A percentile compares a stretch with the other conserved stretches of the same genome.
Evolutionary conservation across 495 filamentous ascomycete species (phyloP).

Genomic region (Trichoderma orchidacearum): DNA sequence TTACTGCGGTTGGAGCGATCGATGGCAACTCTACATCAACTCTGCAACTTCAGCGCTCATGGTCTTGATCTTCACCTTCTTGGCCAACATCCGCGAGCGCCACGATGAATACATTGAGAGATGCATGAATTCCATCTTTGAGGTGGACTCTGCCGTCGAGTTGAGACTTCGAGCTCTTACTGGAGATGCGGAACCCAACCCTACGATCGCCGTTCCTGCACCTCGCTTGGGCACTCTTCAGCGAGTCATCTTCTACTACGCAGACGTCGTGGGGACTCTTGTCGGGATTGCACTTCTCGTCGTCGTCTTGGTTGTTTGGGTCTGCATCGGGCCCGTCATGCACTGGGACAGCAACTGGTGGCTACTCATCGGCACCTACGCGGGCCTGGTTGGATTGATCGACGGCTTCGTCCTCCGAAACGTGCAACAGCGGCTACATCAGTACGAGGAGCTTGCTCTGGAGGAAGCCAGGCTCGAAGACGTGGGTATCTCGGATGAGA

Average conservation of each 20-base stretch:
- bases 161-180: slow-evolving; percentile 15
- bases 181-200: slow-evolving; percentile 12
- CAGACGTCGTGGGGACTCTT: slow-evolving; percentile 21
- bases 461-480: neutral
- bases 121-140: slow-evolving; percentile 19
- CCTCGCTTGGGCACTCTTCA: slow-evolving; percentile 13
- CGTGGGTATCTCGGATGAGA: neutral
- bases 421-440: slow-evolving; percentile 16
- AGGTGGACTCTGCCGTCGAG: slow-evolving; percentile 22
- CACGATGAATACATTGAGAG: slow-evolving; percentile 15
- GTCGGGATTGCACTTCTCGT: slow-evolving; percentile 18
- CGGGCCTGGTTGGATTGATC: slow-evolving; percentile 23
- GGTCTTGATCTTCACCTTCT: slow-evolving; percentile 21
- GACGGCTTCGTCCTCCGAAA: slow-evolving; percentile 26
- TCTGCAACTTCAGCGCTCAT: slow-evolving; percentile 18
- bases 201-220: slow-evolving; percentile 10
- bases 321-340: slow-evolving; percentile 15
- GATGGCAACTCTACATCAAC: slow-evolving; percentile 29
- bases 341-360: slow-evolving; percentile 23
- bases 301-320: slow-evolving; percentile 16
- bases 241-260: slow-evolving; percentile 19
- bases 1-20: slow-evolving; percentile 10
- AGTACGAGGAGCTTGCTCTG: slow-evolving; percentile 6
- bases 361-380: slow-evolving; percentile 28
- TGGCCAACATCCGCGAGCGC: slow-evolving; percentile 23